Evolutionary conservation across 306 rosid genomes (phyloP).

Genomic region (Delonix regia): DNA sequence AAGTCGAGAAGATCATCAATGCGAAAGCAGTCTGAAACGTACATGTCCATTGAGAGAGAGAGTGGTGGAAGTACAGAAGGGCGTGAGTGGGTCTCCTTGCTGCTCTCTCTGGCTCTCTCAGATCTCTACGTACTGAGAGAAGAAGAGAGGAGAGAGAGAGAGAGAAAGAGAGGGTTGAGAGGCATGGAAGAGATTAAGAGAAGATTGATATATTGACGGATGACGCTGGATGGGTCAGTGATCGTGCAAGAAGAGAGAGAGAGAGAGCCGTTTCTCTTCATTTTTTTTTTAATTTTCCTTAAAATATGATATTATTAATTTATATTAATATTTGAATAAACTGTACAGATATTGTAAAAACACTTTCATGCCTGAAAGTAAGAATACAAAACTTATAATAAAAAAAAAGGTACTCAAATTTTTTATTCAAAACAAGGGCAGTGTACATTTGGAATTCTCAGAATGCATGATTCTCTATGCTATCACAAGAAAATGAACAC

Average conservation of each 20-base stretch:
- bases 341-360: too few species aligned
- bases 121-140: not conserved
- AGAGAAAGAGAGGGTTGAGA: not conserved
- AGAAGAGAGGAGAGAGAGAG: not conserved
- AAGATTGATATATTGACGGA: slow-evolving; percentile 6
- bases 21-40: slow-evolving; percentile 36
- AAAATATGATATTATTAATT: too few species aligned
- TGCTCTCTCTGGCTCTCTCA: not conserved
- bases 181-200: not conserved
- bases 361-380: too few species aligned
- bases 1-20: slow-evolving; percentile 59
- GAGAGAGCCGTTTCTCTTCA: too few species aligned
- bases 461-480: too few species aligned
- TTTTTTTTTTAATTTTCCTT: too few species aligned
- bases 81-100: not conserved
- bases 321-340: too few species aligned
- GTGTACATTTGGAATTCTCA: too few species aligned
- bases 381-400: too few species aligned
- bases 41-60: not conserved
- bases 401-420: too few species aligned
- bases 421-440: too few species aligned
- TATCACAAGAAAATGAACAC: too few species aligned
- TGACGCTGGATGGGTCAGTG: not conserved
- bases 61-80: not conserved
- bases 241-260: slow-evolving; percentile 15